These are phyloP conservation scores for Pseudocercospora fuligena DNA, from an alignment of 2,329 filamentous ascomycete species.

Conservation along the genomic window DNA sequence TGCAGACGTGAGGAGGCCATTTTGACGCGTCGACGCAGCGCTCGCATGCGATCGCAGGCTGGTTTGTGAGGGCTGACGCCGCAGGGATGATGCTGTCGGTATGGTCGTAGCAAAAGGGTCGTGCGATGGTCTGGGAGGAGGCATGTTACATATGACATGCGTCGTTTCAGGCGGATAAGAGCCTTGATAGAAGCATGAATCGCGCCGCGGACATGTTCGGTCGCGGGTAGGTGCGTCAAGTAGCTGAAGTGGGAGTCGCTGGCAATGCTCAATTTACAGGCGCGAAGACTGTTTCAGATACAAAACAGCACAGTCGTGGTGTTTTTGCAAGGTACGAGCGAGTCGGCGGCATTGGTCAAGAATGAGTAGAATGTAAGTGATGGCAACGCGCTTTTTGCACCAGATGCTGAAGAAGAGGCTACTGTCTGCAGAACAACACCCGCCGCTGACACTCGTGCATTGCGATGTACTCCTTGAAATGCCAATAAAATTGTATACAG, in stretches of 20 bases:
- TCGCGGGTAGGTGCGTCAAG: background rate
- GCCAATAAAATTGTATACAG: background rate
- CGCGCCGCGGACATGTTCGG: background rate
- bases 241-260: background rate
- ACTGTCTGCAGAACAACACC: background rate
- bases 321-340: background rate
- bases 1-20: conserved; percentile 34
- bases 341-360: background rate
- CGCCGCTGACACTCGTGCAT: too few relatives aligned
- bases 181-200: conserved; percentile 1
- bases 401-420: too few relatives aligned
- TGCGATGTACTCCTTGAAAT: background rate
- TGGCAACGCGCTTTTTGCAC: background rate
- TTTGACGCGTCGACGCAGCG: conserved; percentile 31
- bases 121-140: conserved; percentile 22
- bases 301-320: background rate
- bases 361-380: background rate
- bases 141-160: background rate
- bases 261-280: background rate
- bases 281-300: background rate
- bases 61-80: conserved; percentile 30
- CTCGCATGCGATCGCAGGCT: conserved; percentile 34
- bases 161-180: background rate
- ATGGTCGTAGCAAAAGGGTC: conserved; percentile 33
- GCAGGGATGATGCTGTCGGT: conserved; percentile 26